phyloP scores from a whole-genome alignment of 768 basidiomycete genomes.

The Boletus coccyginus region DNA sequence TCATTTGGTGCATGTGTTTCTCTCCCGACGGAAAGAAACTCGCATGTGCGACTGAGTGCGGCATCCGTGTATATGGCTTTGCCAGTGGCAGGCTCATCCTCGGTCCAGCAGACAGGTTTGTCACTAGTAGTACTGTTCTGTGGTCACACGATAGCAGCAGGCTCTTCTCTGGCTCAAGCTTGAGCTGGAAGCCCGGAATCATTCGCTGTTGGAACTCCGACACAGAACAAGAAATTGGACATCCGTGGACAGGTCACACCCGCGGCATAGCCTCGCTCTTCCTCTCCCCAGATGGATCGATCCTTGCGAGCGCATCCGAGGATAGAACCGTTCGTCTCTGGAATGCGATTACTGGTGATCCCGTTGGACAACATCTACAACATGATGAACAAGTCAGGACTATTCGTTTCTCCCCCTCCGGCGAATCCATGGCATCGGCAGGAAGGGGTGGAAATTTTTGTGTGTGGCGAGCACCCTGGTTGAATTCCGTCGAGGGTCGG shows the following conservation, averaged over 20 bases:
- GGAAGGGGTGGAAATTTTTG: not conserved
- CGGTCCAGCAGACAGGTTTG: not conserved
- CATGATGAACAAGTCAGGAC: not conserved
- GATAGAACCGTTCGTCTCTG: slow-evolving; percentile 9
- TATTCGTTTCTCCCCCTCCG: slow-evolving; percentile 5
- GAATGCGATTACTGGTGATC: not conserved
- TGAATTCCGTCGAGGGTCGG: not conserved
- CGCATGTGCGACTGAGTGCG: not conserved
- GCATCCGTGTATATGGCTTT: not conserved
- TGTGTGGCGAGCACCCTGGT: not conserved
- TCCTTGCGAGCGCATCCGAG: not conserved
- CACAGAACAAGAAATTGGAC: not conserved
- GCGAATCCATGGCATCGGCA: not conserved
- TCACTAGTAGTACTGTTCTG: too few relatives aligned
- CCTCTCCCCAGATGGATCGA: not conserved
- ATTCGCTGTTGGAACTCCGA: not conserved
- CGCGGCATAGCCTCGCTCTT: not conserved
- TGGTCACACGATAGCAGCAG: not conserved
- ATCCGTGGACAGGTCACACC: not conserved
- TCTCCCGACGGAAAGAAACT: slow-evolving; percentile 4
- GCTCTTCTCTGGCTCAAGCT: not conserved
- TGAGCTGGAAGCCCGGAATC: not conserved
- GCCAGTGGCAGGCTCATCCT: not conserved
- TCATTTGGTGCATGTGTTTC: not conserved
- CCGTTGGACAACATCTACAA: not conserved